Percentiles rank a stretch among this genome's conserved stretches.
Conservation (phyloP, 2,329 filamentous ascomycete species). For the Apiospora marii region DNA sequence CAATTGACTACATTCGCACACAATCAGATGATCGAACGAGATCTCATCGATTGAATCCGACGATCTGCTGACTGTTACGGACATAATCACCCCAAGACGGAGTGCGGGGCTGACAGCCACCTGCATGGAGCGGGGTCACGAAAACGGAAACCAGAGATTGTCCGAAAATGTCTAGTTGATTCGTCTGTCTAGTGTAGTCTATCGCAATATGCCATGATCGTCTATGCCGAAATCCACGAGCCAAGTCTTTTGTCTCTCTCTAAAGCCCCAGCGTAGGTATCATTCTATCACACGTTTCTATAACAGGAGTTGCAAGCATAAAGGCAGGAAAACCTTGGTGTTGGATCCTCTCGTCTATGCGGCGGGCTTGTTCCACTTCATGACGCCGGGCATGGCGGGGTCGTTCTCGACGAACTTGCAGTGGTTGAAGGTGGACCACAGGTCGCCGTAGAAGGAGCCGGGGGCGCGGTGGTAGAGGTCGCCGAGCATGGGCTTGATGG, state of each 20-base stretch:
- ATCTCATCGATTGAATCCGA: too few relatives aligned
- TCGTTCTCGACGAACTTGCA: constrained; percentile 46
- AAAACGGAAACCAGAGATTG: not conserved
- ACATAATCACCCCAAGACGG: too few relatives aligned
- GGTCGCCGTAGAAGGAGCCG: constrained; percentile 41
- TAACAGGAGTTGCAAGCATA: not conserved
- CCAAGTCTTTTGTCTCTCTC: not conserved
- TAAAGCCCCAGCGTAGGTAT: not conserved
- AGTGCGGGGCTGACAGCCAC: too few relatives aligned
- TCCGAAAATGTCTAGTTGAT: not conserved
- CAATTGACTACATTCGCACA: too few relatives aligned
- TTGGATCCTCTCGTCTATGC: not conserved
- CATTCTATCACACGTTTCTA: not conserved
- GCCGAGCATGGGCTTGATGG: constrained; percentile 57
- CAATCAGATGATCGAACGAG: too few relatives aligned
- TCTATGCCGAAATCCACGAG: not conserved
- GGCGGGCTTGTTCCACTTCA: constrained; percentile 34
- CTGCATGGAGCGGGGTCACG: not conserved
- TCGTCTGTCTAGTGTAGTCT: constrained; percentile 13
- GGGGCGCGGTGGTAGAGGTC: constrained; percentile 52
- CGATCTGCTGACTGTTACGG: too few relatives aligned
- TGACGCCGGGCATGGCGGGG: constrained; percentile 36
- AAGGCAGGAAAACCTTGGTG: not conserved
- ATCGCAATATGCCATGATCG: not conserved
- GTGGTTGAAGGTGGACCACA: constrained; percentile 43